Evolutionary conservation across 345 rosid species (phyloP), one percentile per base, ranked within the genome.

Genomic region (Populus euphratica): DNA sequence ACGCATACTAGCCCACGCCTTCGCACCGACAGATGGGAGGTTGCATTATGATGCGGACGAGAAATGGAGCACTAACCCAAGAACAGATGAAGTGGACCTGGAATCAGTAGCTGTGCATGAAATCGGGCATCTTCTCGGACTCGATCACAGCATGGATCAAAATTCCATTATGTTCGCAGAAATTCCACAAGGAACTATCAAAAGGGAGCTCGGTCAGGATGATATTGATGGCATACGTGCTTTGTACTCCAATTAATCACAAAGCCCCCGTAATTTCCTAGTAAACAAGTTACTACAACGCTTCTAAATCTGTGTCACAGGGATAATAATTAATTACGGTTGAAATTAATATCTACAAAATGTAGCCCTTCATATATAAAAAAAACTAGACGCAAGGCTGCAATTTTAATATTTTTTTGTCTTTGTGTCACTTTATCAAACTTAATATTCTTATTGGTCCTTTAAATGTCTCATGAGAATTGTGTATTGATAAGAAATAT

Each of bases 121-220:
- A 70, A 83, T 85, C 1, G 88, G 88, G 0, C 91, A 88, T 73
- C 79, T 81, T 18, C 85, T 86, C 1, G 88, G 88, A 10, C 85
- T 86, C 4, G 59, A 5, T 0, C 91, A 88, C 73, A 85, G 87
- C 36, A 33, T 71, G 2, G 76, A 69, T 6, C 23, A 49, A 9
- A 70, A 6, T 0, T 86, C 90, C 20, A 77, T 85, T 66, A 87
- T 84, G 87, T 85, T 3, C 47, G 14, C 87, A 14, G 0, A 33
- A 0, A 23, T 86, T 25, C 0, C 2, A 17, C 0, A 12, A 0
- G 85, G 89, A 44, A 27, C 14, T 0, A 70, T 27, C 29, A 78
- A 83, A 7, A 39, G 41, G 76, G 83, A 82, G 27, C 68, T 81
- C 73, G 31, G 68, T 10, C 35, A 8, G 5, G 86, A 86, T 83